phyloP scores from a whole-genome alignment of 805 yeast species.

The Candida tallmaniae region DNA sequence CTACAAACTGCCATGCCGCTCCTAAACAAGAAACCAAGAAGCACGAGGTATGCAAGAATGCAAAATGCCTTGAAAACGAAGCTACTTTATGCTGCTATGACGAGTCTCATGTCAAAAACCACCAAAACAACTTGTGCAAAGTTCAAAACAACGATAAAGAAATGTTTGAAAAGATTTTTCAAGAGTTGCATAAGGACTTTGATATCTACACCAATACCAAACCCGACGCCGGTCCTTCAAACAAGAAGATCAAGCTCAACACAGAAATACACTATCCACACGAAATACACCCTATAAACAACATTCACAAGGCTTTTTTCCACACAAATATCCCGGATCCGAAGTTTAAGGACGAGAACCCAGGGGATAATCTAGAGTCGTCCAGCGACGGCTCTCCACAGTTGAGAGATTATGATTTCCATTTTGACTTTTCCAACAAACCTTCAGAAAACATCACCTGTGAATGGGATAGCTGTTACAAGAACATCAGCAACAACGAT shows the following conservation, averaged over 20 bases:
- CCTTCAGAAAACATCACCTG: constrained; percentile 29
- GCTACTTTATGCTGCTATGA: constrained; percentile 10
- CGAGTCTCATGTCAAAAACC: constrained; percentile 8
- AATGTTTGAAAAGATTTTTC: constrained; percentile 36
- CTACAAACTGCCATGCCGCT: background rate
- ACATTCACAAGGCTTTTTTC: constrained; percentile 41
- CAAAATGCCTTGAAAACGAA: constrained; percentile 8
- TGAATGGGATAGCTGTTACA: constrained; percentile 65
- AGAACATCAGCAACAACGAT: constrained; percentile 29
- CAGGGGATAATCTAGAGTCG: background rate
- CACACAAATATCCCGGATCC: constrained; percentile 32
- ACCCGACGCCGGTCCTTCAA: background rate
- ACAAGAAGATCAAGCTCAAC: background rate
- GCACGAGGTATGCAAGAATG: constrained; percentile 9
- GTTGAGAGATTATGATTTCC: constrained; percentile 34
- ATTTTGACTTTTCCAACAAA: constrained; percentile 29
- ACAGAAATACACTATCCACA: constrained; percentile 37
- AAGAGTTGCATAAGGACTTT: constrained; percentile 29
- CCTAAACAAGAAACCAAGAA: background rate
- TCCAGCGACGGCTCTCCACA: constrained; percentile 5
- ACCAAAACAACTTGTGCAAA: constrained; percentile 24
- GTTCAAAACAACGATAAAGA: constrained; percentile 25
- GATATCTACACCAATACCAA: constrained; percentile 10
- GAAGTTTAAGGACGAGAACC: background rate
- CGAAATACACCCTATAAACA: constrained; percentile 25